These are phyloP conservation scores for Coccomyxa subellipsoidea DNA, from an alignment of 163 green algal species.

Conservation along the genomic window DNA sequence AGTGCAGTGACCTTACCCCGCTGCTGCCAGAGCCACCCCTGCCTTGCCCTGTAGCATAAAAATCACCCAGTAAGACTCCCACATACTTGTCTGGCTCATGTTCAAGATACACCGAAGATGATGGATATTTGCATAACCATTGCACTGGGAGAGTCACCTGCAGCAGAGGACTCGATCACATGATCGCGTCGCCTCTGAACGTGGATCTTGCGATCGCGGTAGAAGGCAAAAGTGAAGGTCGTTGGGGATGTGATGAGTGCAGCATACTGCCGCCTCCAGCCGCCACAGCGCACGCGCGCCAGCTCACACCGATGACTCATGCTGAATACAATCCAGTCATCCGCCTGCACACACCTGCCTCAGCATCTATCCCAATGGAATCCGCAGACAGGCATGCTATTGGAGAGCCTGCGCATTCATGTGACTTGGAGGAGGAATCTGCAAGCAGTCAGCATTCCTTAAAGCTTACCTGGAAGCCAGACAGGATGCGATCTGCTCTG, in stretches of 20 bases:
- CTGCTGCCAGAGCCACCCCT: background rate
- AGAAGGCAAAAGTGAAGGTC: background rate
- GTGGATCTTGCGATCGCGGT: background rate
- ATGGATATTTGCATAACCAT: background rate
- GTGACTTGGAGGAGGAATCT: background rate
- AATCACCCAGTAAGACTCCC: too few relatives aligned
- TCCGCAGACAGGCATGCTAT: background rate
- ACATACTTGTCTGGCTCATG: too few relatives aligned
- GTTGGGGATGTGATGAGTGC: background rate
- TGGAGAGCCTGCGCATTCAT: background rate
- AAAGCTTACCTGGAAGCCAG: background rate
- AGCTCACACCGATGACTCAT: constrained; percentile 18
- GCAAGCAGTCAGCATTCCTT: background rate
- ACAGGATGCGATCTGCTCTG: background rate
- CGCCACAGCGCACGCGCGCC: constrained; percentile 17
- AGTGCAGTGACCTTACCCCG: constrained; percentile 14
- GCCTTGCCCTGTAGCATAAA: background rate
- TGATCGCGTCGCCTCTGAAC: background rate
- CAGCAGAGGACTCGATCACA: background rate
- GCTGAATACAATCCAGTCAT: constrained; percentile 23
- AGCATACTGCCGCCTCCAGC: constrained; percentile 20
- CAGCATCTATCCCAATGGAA: background rate
- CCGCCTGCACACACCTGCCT: constrained; percentile 5
- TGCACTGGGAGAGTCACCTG: background rate
- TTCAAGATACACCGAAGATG: background rate